Evolutionary conservation across 148 eudicot species (phyloP).

Genomic region (Cornus suecica): DNA sequence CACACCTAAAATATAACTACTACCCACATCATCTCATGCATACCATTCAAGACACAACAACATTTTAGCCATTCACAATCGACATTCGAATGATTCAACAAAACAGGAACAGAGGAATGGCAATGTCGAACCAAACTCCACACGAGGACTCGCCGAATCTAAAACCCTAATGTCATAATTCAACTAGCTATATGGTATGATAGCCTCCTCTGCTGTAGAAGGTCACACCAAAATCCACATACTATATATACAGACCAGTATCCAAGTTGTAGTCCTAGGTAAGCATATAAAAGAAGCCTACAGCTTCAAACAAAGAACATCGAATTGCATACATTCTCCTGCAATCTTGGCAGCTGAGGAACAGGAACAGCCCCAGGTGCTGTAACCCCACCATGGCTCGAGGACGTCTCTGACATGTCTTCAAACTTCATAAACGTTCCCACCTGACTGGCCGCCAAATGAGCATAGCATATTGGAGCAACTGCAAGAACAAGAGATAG

Average conservation of each 20-base stretch:
- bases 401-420: conserved; percentile 65
- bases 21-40: background rate
- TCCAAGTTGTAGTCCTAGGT: background rate
- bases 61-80: background rate
- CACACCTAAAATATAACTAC: background rate
- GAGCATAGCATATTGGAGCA: conserved; percentile 90
- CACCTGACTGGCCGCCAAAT: conserved; percentile 86
- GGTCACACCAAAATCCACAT: background rate
- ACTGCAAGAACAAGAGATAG: conserved; percentile 37
- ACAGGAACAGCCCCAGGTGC: conserved; percentile 62
- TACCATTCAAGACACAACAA: background rate
- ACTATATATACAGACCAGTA: background rate
- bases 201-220: background rate
- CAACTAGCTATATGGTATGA: background rate
- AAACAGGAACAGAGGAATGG: background rate
- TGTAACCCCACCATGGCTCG: conserved; percentile 66
- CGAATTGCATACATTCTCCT: conserved; percentile 64
- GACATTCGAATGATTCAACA: background rate
- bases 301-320: conserved; percentile 76
- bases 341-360: conserved; percentile 72
- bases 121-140: background rate
- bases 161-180: background rate
- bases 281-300: background rate
- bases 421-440: conserved; percentile 83
- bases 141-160: background rate